A percentile compares a stretch with the other conserved stretches of the same genome.
phyloP scores from a whole-genome alignment of 2,329 filamentous ascomycete species.

The Ophiostoma tasmaniense region DNA sequence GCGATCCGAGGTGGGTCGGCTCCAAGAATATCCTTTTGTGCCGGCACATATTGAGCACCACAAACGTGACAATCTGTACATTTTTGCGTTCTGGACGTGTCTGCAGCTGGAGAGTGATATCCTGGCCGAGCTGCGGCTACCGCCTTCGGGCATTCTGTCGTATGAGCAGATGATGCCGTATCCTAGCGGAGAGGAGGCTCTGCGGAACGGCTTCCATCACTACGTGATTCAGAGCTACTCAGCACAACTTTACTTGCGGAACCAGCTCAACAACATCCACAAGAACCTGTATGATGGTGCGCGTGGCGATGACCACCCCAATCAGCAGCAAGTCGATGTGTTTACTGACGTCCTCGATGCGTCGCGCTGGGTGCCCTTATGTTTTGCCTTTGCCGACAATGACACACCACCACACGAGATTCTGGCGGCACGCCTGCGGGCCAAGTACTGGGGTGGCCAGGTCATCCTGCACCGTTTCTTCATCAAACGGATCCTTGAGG shows the following conservation, averaged over 20 bases:
- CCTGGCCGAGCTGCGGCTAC: constrained; percentile 68
- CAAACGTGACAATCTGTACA: constrained; percentile 52
- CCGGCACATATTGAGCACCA: constrained; percentile 27
- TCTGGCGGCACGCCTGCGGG: constrained; percentile 72
- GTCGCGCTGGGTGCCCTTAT: constrained; percentile 38
- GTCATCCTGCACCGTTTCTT: constrained; percentile 86
- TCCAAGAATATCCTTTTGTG: constrained; percentile 21
- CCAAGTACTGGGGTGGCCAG: constrained; percentile 88
- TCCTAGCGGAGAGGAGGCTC: constrained; percentile 45
- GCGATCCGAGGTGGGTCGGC: constrained; percentile 22
- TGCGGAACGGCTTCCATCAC: constrained; percentile 36
- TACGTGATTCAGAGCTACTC: constrained; percentile 51
- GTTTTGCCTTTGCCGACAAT: constrained; percentile 44
- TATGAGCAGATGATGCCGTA: constrained; percentile 59
- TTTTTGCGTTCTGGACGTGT: constrained; percentile 86
- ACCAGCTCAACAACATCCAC: constrained; percentile 56
- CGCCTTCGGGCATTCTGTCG: constrained; percentile 52
- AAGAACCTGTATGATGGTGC: constrained; percentile 42
- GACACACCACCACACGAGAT: constrained; percentile 69
- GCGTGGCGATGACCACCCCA: background rate
- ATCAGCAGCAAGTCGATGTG: constrained; percentile 40
- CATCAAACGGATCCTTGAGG: constrained; percentile 47
- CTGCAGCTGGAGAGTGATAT: constrained; percentile 72
- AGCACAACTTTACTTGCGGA: constrained; percentile 56
- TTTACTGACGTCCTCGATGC: constrained; percentile 26